Percentiles rank a stretch among this genome's conserved stretches.
Evolutionary conservation across 2,329 filamentous ascomycete species (phyloP).

Genomic region (Ceratocystis lukuohia): DNA sequence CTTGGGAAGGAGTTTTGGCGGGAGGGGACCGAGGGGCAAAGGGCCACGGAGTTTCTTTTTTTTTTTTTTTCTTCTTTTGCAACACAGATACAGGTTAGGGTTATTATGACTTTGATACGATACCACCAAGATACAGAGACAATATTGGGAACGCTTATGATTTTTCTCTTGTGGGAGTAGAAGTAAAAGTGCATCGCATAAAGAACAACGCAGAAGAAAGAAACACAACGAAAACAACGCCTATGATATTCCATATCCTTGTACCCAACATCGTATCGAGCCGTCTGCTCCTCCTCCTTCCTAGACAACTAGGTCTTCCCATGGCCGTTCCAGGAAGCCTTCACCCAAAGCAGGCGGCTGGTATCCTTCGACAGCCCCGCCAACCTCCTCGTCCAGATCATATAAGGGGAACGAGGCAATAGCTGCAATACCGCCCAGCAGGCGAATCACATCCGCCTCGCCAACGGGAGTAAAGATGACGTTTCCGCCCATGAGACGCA

Average conservation of each 20-base stretch:
- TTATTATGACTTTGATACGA: too few species aligned
- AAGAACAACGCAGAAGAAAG: too few species aligned
- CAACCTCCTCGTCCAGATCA: slow-evolving; percentile 56
- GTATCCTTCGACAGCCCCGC: slow-evolving; percentile 26
- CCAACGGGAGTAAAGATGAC: slow-evolving; percentile 38
- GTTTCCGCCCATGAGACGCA: slow-evolving; percentile 68
- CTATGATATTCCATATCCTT: too few species aligned
- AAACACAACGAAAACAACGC: too few species aligned
- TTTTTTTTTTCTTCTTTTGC: not conserved
- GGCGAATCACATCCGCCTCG: slow-evolving; percentile 80
- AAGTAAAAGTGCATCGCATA: not conserved
- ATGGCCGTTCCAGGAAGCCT: slow-evolving; percentile 17
- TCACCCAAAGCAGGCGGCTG: not conserved
- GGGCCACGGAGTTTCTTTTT: not conserved
- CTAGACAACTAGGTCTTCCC: slow-evolving; percentile 19
- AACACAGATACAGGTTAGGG: too few species aligned
- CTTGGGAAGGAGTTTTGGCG: not conserved
- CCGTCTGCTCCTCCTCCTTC: not conserved
- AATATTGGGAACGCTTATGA: not conserved
- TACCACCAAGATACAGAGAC: too few species aligned
- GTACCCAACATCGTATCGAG: too few species aligned
- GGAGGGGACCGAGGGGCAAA: not conserved
- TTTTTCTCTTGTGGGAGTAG: not conserved
- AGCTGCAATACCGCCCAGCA: slow-evolving; percentile 75
- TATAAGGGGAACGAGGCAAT: slow-evolving; percentile 78